Evolutionary conservation across 2,329 filamentous ascomycete genomes (phyloP), one percentile per base, ranked within the genome.

Genomic region (Cladophialophora bantiana): DNA sequence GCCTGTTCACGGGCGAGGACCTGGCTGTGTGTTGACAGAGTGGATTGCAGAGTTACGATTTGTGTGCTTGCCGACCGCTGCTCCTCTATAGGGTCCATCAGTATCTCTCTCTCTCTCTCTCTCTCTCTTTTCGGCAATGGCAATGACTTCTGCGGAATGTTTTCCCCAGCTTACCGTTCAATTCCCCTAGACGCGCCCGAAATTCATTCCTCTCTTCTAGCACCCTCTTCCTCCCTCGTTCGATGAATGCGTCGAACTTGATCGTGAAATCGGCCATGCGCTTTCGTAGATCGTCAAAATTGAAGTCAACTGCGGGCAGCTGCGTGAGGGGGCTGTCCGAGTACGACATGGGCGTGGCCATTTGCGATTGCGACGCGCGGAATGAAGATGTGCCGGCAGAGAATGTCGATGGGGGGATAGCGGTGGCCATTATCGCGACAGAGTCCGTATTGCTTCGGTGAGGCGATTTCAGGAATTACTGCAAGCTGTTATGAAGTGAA

Each of bases 131-230:
- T 48, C 45, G 45, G 9, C 45, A 50, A 31, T 3, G 26, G 26
- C 26, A 26, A 26, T 26, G 26, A 26, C 18, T 15, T 34, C 20
- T 31, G 50, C 5, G 31, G 50, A 26, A 12, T 50, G 2, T 2
- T 54, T 35, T 9, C 31, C 26, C 26, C 36, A 36, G 58, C 65
- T 58, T 84, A 96, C 94, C 94, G 83, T 96, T 90, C 40, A 97
- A 81, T 78, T 98, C 95, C 54, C 93, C 90, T 31, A 98, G 83
- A 74, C 91, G 96, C 82, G 95, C 90, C 70, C 91, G 91, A 76
- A 97, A 99, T 68, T 96, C 90, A 75, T 97, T 98, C 75, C 93
- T 88, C 82, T 98, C 94, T 75, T 97, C 93, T 7, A 98, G 79
- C 0, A 98, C 92, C 61, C 92, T 88, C 79, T 96, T 96, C 58